Conservation (phyloP, 2,329 filamentous ascomycete genomes). For the Hypoxylon sp. region DNA sequence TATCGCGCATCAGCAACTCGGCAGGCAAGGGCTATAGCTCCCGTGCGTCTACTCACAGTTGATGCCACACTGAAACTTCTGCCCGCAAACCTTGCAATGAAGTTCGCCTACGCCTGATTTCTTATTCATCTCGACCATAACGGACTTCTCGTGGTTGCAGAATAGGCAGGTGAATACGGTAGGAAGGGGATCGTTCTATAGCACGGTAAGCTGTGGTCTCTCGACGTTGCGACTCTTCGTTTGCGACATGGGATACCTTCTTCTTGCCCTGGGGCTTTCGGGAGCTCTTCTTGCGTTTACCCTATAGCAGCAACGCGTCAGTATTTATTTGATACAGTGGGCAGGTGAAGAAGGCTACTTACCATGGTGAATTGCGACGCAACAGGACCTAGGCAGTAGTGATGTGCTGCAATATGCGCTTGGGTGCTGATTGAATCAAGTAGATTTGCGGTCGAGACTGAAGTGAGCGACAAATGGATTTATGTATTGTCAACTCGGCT, state of each 20-base stretch:
- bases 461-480: not conserved
- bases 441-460: conserved; percentile 1
- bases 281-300: conserved; percentile 94
- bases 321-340: not conserved
- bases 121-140: conserved; percentile 92
- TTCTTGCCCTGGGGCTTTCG: conserved; percentile 84
- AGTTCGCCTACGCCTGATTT: conserved; percentile 88
- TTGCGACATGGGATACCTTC: conserved; percentile 68
- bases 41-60: conserved; percentile 71
- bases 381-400: not conserved
- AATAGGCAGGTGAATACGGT: conserved; percentile 97
- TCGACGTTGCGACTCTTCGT: conserved; percentile 4
- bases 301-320: conserved; percentile 57
- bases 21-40: conserved; percentile 15
- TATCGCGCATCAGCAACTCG: conserved; percentile 52
- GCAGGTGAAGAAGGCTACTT: conserved; percentile 6
- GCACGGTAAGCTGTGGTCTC: conserved; percentile 29
- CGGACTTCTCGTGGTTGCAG: conserved; percentile 96
- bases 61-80: conserved; percentile 91
- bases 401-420: not conserved
- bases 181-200: conserved; percentile 75
- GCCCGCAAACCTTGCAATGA: conserved; percentile 91
- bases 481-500: not conserved
- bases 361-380: conserved; percentile 41
- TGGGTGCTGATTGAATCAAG: conserved; percentile 1